Conservation (phyloP, 345 rosid genomes). For the Arabis alpina region DNA sequence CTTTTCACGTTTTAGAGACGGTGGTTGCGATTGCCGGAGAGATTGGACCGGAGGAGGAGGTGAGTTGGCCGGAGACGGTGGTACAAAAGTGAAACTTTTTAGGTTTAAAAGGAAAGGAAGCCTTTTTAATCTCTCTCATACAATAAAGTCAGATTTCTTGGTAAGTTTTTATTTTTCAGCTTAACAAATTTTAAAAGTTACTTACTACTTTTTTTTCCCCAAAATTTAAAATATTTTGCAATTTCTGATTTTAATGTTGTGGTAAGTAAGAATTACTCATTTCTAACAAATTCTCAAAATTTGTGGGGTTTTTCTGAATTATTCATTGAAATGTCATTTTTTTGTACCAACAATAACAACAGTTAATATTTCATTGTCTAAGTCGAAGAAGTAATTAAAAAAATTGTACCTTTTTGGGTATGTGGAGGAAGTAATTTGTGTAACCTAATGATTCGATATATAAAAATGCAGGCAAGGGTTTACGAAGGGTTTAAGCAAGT, state of each 20-base stretch:
- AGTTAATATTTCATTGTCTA: not conserved
- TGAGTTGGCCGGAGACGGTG: constrained; percentile 33
- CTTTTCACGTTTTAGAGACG: constrained; percentile 32
- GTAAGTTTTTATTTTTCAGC: constrained; percentile 46
- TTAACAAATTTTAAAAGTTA: constrained; percentile 16
- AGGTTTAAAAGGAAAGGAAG: constrained; percentile 53
- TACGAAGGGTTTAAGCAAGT: constrained; percentile 63
- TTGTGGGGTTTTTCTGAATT: not conserved
- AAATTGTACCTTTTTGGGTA: not conserved
- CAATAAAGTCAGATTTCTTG: constrained; percentile 55
- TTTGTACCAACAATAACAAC: not conserved
- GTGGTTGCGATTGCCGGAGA: not conserved
- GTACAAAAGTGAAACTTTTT: constrained; percentile 50
- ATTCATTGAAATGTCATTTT: not conserved
- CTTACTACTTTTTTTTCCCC: too few species aligned
- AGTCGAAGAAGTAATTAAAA: not conserved
- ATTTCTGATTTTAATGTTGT: not conserved
- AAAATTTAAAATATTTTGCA: not conserved
- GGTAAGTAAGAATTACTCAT: not conserved
- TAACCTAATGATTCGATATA: constrained; percentile 35
- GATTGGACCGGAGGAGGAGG: constrained; percentile 25
- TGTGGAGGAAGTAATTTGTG: constrained; percentile 19
- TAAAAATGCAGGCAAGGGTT: constrained; percentile 57
- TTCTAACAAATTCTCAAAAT: not conserved
- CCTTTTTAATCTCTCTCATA: constrained; percentile 45